These are phyloP conservation scores for Xylaria nigripes DNA, from an alignment of 495 filamentous ascomycete species.

Conservation along the genomic window DNA sequence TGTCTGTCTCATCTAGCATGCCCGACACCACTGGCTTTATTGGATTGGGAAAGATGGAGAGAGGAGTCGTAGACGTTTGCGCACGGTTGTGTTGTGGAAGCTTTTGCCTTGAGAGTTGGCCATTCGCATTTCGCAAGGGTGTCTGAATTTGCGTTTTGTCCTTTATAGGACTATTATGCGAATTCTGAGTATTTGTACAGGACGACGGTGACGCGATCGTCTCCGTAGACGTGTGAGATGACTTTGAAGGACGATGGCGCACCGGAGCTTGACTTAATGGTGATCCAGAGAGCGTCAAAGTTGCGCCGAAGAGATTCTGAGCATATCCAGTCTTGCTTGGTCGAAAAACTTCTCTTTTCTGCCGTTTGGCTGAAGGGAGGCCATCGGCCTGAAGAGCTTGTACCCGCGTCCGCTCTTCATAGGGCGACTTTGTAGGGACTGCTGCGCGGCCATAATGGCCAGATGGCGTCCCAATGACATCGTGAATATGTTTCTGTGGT, in stretches of 20 bases:
- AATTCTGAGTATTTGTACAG: slow-evolving; percentile 2
- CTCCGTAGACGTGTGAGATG: slow-evolving; percentile 10
- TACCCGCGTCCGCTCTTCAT: slow-evolving; percentile 37
- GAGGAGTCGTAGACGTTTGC: neutral
- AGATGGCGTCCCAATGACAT: slow-evolving; percentile 39
- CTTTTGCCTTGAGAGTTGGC: neutral
- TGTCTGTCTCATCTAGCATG: neutral
- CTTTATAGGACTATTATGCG: neutral
- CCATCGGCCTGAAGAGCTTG: slow-evolving; percentile 11
- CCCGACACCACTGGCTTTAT: neutral
- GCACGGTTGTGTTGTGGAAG: neutral
- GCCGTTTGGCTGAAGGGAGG: slow-evolving; percentile 29
- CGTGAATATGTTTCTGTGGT: slow-evolving; percentile 37
- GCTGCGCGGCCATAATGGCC: slow-evolving; percentile 45
- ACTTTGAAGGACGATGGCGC: slow-evolving; percentile 16
- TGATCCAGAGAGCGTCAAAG: slow-evolving; percentile 34
- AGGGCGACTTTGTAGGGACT: slow-evolving; percentile 40
- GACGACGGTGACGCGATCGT: slow-evolving; percentile 2
- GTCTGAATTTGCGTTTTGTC: neutral
- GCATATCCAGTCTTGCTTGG: slow-evolving; percentile 45
- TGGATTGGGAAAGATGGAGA: neutral
- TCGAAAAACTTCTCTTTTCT: slow-evolving; percentile 27
- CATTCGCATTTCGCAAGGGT: neutral
- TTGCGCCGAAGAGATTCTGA: slow-evolving; percentile 43
- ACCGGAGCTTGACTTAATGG: slow-evolving; percentile 30